phyloP scores from a whole-genome alignment of 2,329 filamentous ascomycete genomes.

The Hypomyces rosellus region DNA sequence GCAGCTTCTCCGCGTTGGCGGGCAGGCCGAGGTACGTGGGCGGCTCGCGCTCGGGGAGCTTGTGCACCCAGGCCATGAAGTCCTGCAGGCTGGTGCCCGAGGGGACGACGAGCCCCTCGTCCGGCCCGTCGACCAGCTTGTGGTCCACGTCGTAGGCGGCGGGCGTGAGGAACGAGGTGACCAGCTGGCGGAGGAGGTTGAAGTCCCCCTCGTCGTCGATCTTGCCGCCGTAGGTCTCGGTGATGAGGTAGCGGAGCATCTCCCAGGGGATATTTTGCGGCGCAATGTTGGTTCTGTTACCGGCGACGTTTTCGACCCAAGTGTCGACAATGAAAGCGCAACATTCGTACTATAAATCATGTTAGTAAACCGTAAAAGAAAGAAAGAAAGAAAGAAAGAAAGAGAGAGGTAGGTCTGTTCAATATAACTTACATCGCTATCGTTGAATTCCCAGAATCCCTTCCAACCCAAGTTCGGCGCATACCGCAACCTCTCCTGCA shows the following conservation, averaged over 20 bases:
- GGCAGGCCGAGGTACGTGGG: slow-evolving; percentile 91
- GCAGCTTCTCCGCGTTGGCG: slow-evolving; percentile 90
- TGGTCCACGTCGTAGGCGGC: slow-evolving; percentile 89
- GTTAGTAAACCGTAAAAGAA: slow-evolving; percentile 8
- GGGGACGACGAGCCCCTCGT: slow-evolving; percentile 66
- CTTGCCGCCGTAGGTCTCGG: slow-evolving; percentile 96
- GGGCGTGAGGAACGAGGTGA: slow-evolving; percentile 73
- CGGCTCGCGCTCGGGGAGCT: slow-evolving; percentile 87
- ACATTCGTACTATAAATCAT: slow-evolving; percentile 72
- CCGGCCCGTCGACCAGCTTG: slow-evolving; percentile 67
- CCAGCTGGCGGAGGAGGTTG: slow-evolving; percentile 62
- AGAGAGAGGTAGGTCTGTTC: background rate
- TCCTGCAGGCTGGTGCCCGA: slow-evolving; percentile 75
- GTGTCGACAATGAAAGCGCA: slow-evolving; percentile 92
- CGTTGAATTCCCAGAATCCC: slow-evolving; percentile 99
- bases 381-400: background rate
- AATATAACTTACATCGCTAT: slow-evolving; percentile 76
- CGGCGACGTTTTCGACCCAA: slow-evolving; percentile 79
- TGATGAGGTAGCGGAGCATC: slow-evolving; percentile 83
- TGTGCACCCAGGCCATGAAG: slow-evolving; percentile 87
- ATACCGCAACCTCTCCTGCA: slow-evolving; percentile 91
- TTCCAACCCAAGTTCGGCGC: slow-evolving; percentile 94
- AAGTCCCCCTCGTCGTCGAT: slow-evolving; percentile 90
- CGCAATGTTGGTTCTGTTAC: slow-evolving; percentile 84
- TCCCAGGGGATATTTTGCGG: slow-evolving; percentile 95